Conservation (phyloP, 2,329 filamentous ascomycete species). For the Phyllosticta citrichinensis region DNA sequence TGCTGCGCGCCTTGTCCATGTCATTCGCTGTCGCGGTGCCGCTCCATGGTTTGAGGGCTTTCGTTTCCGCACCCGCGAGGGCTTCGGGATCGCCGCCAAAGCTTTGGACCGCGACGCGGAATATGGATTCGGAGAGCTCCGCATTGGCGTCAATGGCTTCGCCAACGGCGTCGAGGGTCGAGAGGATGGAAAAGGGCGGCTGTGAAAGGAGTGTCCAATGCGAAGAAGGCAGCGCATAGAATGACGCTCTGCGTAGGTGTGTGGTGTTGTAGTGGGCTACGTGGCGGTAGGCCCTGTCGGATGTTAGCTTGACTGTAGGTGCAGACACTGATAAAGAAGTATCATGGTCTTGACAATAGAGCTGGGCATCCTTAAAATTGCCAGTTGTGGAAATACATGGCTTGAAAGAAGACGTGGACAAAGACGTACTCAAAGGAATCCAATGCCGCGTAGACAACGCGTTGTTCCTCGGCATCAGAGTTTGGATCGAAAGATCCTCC, state of each 20-base stretch:
- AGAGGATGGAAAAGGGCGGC: conserved; percentile 73
- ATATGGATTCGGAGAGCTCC: conserved; percentile 68
- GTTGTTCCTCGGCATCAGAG: conserved; percentile 68
- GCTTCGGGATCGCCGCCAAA: conserved; percentile 36
- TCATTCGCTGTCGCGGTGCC: conserved; percentile 62
- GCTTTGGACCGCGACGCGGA: conserved; percentile 36
- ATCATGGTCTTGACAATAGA: not conserved
- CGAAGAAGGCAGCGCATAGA: conserved; percentile 76
- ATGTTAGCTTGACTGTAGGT: not conserved
- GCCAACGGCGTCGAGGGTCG: conserved; percentile 70
- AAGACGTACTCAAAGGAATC: conserved; percentile 75
- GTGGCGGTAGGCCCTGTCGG: conserved; percentile 66
- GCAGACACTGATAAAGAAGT: not conserved
- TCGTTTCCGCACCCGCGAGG: conserved; percentile 31
- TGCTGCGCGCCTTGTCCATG: conserved; percentile 85
- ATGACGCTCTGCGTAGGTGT: conserved; percentile 79
- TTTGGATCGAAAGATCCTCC: conserved; percentile 54
- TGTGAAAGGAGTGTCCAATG: conserved; percentile 77
- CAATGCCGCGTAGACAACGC: conserved; percentile 69
- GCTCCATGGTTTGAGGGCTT: conserved; percentile 47
- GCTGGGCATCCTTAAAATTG: not conserved
- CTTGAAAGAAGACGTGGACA: not conserved
- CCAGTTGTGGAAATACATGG: not conserved
- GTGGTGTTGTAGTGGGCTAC: conserved; percentile 84
- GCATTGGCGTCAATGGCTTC: conserved; percentile 84